Evolutionary conservation across 176 grass and related monocot genomes (phyloP).

Genomic region (Juncus inflexus): DNA sequence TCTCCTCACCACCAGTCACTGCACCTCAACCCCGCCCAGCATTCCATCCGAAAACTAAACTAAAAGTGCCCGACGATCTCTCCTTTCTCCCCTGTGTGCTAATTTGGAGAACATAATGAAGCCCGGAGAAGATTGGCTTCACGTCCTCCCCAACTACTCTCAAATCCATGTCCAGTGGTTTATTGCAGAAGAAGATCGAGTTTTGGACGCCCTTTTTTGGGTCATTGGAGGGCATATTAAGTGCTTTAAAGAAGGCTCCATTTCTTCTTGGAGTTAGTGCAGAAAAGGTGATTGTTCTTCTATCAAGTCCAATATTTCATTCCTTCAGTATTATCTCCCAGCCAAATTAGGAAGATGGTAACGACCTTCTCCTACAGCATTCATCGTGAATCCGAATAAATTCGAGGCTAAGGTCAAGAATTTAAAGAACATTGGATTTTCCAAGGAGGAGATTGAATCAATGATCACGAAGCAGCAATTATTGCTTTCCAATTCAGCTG

Average conservation of each 20-base stretch:
- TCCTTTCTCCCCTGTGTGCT: not conserved
- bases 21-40: too few species aligned
- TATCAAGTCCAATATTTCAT: conserved; percentile 34
- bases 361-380: not conserved
- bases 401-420: not conserved
- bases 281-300: conserved; percentile 20
- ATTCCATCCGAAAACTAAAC: too few species aligned
- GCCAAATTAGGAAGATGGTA: conserved; percentile 13
- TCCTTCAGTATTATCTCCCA: conserved; percentile 22
- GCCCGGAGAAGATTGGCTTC: conserved; percentile 1
- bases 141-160: not conserved
- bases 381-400: not conserved
- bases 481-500: not conserved
- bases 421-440: conserved; percentile 38
- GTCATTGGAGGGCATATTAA: conserved; percentile 15
- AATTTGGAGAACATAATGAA: conserved; percentile 1
- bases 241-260: not conserved
- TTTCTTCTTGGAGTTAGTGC: not conserved
- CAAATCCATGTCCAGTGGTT: not conserved
- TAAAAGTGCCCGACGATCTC: too few species aligned
- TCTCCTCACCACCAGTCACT: too few species aligned
- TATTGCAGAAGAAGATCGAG: conserved; percentile 17
- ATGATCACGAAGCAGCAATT: not conserved
- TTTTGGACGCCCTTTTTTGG: conserved; percentile 26
- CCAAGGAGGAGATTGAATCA: conserved; percentile 7